Conservation (phyloP, 495 filamentous ascomycete species). For the Daldinia bambusicola region DNA sequence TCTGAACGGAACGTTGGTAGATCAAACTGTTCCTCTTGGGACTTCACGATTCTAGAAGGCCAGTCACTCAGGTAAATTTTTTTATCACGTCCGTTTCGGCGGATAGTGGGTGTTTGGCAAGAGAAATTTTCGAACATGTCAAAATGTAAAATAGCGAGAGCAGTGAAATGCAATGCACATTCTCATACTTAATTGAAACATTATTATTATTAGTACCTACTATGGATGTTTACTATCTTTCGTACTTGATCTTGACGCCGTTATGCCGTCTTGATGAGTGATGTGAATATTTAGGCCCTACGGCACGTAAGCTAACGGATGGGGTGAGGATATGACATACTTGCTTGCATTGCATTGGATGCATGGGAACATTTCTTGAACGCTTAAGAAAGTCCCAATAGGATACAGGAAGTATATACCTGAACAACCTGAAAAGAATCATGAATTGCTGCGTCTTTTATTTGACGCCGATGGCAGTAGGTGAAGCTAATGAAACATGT, state of each 20-base stretch:
- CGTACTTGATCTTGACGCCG: too few relatives aligned
- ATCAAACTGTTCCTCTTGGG: constrained; percentile 54
- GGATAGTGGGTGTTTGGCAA: constrained; percentile 73
- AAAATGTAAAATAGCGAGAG: not conserved
- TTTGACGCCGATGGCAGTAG: not conserved
- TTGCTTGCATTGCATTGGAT: too few relatives aligned
- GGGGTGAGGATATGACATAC: too few relatives aligned
- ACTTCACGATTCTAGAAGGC: constrained; percentile 72
- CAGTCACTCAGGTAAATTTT: constrained; percentile 60
- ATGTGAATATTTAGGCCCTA: too few relatives aligned
- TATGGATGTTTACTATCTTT: too few relatives aligned
- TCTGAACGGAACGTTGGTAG: constrained; percentile 69
- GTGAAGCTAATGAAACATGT: not conserved
- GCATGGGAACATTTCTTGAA: too few relatives aligned
- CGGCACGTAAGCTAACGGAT: too few relatives aligned
- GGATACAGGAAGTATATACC: too few relatives aligned
- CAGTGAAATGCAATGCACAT: not conserved
- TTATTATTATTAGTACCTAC: not conserved
- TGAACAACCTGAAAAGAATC: too few relatives aligned
- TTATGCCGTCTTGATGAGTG: too few relatives aligned
- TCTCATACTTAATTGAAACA: not conserved
- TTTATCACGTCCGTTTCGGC: constrained; percentile 52
- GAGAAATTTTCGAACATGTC: constrained; percentile 74
- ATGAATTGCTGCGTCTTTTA: not conserved
- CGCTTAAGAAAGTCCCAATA: too few relatives aligned